Evolutionary conservation across 768 basidiomycete species (phyloP).

Genomic region (Fibroporia radiculosa): DNA sequence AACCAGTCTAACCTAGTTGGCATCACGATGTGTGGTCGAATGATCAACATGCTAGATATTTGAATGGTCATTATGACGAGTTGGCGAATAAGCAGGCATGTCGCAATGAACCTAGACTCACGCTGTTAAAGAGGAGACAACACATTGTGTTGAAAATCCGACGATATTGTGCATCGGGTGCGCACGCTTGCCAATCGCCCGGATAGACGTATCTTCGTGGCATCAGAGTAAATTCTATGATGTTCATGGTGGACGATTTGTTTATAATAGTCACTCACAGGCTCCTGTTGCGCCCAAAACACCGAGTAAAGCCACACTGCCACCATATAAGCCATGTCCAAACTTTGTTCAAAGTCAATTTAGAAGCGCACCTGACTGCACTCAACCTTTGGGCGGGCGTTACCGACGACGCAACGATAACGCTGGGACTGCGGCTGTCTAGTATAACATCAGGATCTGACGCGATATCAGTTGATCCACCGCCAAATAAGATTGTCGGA

Average conservation of each 20-base stretch:
- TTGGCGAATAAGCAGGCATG: not conserved
- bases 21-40: constrained; percentile 33
- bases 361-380: constrained; percentile 46
- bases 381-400: constrained; percentile 31
- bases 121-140: constrained; percentile 29
- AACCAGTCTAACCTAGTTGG: constrained; percentile 38
- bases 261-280: constrained; percentile 36
- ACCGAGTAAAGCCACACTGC: constrained; percentile 52
- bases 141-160: constrained; percentile 55
- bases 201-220: constrained; percentile 39
- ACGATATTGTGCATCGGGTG: constrained; percentile 66
- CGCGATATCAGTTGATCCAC: not conserved
- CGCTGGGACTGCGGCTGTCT: not conserved
- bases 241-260: not conserved
- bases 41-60: constrained; percentile 33
- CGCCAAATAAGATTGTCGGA: constrained; percentile 66
- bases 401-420: not conserved
- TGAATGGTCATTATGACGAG: not conserved
- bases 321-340: not conserved
- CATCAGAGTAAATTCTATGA: not conserved
- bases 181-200: constrained; percentile 70
- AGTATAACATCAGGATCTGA: not conserved
- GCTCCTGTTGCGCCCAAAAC: constrained; percentile 61
- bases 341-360: not conserved
- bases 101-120: constrained; percentile 4